A percentile compares a stretch with the other conserved stretches of the same genome.
Evolutionary conservation across 768 basidiomycete genomes (phyloP).

Genomic region (Gloeopeniophorella convolvens): DNA sequence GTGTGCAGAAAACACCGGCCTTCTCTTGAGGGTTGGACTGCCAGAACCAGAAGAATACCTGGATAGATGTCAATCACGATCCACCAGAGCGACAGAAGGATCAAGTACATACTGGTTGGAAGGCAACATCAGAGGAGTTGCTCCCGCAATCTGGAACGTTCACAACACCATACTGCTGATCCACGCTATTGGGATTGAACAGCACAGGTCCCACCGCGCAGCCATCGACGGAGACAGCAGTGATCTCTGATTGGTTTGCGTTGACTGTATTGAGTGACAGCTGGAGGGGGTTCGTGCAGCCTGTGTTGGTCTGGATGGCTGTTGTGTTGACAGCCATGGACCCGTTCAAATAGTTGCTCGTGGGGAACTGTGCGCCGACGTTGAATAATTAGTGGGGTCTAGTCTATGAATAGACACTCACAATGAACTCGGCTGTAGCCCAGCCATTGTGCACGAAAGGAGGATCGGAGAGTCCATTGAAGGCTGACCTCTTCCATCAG

Average conservation of each 20-base stretch:
- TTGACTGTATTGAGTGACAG: slow-evolving; percentile 21
- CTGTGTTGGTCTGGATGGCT: slow-evolving; percentile 38
- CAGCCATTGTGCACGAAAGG: slow-evolving; percentile 48
- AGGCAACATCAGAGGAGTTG: slow-evolving; percentile 28
- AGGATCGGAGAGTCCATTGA: slow-evolving; percentile 44
- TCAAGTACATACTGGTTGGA: slow-evolving; percentile 35
- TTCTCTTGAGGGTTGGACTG: slow-evolving; percentile 27
- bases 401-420: slow-evolving; percentile 22
- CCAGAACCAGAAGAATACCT: slow-evolving; percentile 65
- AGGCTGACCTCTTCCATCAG: slow-evolving; percentile 41
- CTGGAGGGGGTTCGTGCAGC: slow-evolving; percentile 39
- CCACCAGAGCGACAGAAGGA: background rate
- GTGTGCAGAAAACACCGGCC: slow-evolving; percentile 50
- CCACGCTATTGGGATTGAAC: slow-evolving; percentile 35
- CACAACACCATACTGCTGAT: slow-evolving; percentile 45
- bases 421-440: slow-evolving; percentile 49
- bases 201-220: slow-evolving; percentile 33
- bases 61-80: background rate
- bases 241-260: slow-evolving; percentile 32
- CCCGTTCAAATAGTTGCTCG: slow-evolving; percentile 41
- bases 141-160: slow-evolving; percentile 31
- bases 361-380: slow-evolving; percentile 34
- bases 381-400: background rate
- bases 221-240: slow-evolving; percentile 41
- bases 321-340: slow-evolving; percentile 47